A percentile compares a stretch with the other conserved stretches of the same genome.
Conservation (phyloP, 78 protist species). For the Bodo saltans region DNA sequence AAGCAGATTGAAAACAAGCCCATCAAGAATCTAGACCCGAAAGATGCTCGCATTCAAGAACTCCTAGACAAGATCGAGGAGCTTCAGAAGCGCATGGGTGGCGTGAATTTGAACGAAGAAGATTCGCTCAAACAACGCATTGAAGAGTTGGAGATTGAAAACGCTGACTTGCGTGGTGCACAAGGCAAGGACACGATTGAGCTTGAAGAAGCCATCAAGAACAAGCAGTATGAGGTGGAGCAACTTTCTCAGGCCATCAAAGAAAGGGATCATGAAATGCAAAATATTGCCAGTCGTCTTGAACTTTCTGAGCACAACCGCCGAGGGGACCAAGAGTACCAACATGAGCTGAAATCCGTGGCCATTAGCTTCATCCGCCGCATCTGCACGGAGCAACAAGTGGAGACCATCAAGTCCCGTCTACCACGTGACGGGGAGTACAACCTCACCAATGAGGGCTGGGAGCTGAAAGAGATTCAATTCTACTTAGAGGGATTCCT, state of each 20-base stretch:
- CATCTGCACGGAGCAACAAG: neutral
- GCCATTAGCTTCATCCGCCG: neutral
- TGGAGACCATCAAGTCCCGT: neutral
- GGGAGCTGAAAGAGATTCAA: neutral
- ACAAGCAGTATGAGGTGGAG: neutral
- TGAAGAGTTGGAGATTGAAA: neutral
- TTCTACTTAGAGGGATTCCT: neutral
- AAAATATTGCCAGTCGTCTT: neutral
- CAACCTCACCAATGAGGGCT: neutral
- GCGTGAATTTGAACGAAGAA: constrained; percentile 5
- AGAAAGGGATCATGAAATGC: neutral
- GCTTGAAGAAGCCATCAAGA: neutral
- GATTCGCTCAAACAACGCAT: constrained; percentile 10
- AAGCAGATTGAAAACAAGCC: constrained; percentile 87
- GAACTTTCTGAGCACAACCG: constrained; percentile 9
- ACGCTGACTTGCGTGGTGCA: neutral
- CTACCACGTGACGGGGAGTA: neutral
- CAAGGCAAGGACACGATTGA: constrained; percentile 12
- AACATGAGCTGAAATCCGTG: neutral
- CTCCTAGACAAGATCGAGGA: constrained; percentile 55
- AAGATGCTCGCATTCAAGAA: constrained; percentile 71
- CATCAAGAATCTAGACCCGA: constrained; percentile 78
- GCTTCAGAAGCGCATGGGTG: constrained; percentile 30
- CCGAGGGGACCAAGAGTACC: constrained; percentile 16
- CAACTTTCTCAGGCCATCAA: neutral